Evolutionary conservation across 768 basidiomycete species (phyloP).

Genomic region (Trametopsis cervina): DNA sequence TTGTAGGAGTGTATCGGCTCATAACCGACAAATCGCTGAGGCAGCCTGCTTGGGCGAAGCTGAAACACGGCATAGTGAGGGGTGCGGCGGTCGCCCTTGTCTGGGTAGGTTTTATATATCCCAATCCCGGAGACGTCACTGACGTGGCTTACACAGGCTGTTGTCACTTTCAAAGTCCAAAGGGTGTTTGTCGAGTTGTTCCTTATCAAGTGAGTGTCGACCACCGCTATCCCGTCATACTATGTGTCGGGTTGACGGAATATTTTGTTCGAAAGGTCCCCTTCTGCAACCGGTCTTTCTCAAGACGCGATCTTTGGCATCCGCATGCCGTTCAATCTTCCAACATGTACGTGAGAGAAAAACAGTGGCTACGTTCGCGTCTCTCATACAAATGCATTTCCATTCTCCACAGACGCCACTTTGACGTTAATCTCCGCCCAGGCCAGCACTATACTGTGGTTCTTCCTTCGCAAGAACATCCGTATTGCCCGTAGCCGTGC

Average conservation of each 20-base stretch:
- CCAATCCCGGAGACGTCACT: not conserved
- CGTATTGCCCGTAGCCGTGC: conserved; percentile 70
- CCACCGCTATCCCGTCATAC: not conserved
- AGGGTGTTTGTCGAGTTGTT: conserved; percentile 57
- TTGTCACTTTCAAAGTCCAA: conserved; percentile 68
- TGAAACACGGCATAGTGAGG: conserved; percentile 65
- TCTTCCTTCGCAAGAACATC: conserved; percentile 82
- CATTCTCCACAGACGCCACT: conserved; percentile 60
- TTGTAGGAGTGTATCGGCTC: conserved; percentile 81
- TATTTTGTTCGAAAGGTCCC: conserved; percentile 36
- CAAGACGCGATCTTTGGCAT: conserved; percentile 60
- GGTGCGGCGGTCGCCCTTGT: conserved; percentile 61
- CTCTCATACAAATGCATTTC: not conserved
- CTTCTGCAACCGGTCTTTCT: conserved; percentile 55
- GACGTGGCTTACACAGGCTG: conserved; percentile 37
- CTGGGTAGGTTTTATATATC: conserved; percentile 45
- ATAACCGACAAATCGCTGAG: conserved; percentile 66
- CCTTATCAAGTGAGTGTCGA: conserved; percentile 44
- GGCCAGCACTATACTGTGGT: conserved; percentile 65
- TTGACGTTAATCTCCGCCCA: conserved; percentile 69
- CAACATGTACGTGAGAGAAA: conserved; percentile 57
- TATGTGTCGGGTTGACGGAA: not conserved
- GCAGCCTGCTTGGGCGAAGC: conserved; percentile 79
- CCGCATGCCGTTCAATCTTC: conserved; percentile 56
- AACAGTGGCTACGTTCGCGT: conserved; percentile 1